Evolutionary conservation across 2,329 filamentous ascomycete species (phyloP).

Genomic region (Cordyceps cicadae): DNA sequence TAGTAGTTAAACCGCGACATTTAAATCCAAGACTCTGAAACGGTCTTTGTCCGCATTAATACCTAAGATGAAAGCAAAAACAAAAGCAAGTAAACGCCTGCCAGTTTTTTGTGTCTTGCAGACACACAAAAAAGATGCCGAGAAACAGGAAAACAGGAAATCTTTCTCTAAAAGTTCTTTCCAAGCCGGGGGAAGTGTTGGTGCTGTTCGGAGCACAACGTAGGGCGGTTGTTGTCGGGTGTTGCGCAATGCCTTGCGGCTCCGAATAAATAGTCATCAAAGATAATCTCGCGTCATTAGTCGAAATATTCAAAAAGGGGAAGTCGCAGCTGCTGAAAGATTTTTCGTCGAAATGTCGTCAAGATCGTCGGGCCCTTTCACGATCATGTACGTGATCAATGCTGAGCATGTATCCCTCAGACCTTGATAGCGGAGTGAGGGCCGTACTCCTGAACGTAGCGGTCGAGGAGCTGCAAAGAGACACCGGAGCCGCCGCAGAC

Average conservation of each 20-base stretch:
- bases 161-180: conserved; percentile 11
- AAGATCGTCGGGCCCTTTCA: neutral
- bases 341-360: neutral
- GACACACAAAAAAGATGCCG: neutral
- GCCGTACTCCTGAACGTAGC: conserved; percentile 44
- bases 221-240: neutral
- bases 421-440: conserved; percentile 24
- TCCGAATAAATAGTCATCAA: conserved; percentile 2
- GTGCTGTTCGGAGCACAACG: conserved; percentile 1
- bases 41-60: conserved; percentile 13
- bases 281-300: neutral
- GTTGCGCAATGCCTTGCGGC: neutral
- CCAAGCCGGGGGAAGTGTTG: neutral
- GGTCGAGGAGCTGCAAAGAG: conserved; percentile 50
- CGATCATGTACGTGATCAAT: neutral
- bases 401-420: conserved; percentile 9
- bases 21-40: conserved; percentile 11
- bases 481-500: conserved; percentile 75
- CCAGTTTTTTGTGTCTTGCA: conserved; percentile 2
- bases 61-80: conserved; percentile 9
- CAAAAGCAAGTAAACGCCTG: conserved; percentile 9
- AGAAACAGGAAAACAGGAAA: conserved; percentile 9
- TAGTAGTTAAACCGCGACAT: conserved; percentile 12
- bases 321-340: neutral
- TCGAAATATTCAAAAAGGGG: neutral